Conservation (phyloP, 2,329 filamentous ascomycete genomes). For the Pseudogymnoascus sp. region DNA sequence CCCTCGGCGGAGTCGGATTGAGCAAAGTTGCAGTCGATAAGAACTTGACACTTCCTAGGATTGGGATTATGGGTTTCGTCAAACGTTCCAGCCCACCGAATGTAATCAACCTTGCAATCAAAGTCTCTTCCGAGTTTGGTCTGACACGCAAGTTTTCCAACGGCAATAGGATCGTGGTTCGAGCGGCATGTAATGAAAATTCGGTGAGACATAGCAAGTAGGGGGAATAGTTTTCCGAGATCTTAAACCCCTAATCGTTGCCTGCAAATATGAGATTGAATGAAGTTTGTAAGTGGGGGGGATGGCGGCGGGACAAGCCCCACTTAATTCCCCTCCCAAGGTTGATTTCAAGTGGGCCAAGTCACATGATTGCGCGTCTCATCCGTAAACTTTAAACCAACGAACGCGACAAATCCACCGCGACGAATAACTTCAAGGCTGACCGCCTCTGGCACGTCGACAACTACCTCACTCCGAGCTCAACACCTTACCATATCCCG, state of each 20-base stretch:
- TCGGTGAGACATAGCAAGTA: no score
- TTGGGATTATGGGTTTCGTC: background rate
- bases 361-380: background rate
- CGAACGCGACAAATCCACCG: background rate
- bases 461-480: background rate
- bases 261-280: no score
- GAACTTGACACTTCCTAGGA: background rate
- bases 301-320: background rate
- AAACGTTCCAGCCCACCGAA: background rate
- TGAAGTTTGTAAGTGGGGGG: background rate
- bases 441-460: background rate
- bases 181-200: background rate
- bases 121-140: background rate
- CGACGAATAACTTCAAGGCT: constrained; percentile 5
- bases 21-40: background rate
- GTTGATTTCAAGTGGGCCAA: background rate
- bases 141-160: background rate
- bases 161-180: background rate
- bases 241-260: no score
- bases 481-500: background rate
- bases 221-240: no score
- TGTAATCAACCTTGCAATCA: background rate
- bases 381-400: background rate
- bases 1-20: background rate
- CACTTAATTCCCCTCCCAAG: background rate